phyloP scores from a whole-genome alignment of 768 basidiomycete species.

The Pulveroboletus sp. region DNA sequence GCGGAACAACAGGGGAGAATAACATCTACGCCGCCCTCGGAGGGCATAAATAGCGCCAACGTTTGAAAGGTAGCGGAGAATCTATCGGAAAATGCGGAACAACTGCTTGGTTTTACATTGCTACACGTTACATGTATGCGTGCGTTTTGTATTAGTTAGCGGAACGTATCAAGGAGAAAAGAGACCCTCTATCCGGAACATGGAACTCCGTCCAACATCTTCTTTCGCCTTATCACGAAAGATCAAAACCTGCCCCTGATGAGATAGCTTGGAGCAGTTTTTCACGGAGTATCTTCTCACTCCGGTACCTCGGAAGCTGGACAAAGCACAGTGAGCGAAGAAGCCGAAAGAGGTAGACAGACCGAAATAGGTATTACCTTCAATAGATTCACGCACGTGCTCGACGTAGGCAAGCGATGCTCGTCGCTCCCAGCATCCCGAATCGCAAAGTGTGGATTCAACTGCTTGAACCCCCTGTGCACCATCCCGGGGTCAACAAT shows the following conservation, averaged over 20 bases:
- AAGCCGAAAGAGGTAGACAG: too few relatives aligned
- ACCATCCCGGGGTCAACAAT: neutral
- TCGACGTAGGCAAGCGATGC: constrained; percentile 66
- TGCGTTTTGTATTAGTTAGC: neutral
- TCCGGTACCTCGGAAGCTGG: constrained; percentile 70
- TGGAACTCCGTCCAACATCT: neutral
- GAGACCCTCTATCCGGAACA: neutral
- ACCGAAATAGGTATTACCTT: constrained; percentile 50
- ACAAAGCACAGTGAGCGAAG: neutral
- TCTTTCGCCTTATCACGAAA: constrained; percentile 53
- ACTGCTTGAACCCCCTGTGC: constrained; percentile 76
- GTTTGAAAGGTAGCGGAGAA: neutral
- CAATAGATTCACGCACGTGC: constrained; percentile 90
- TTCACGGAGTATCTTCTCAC: constrained; percentile 57
- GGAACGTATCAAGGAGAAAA: neutral
- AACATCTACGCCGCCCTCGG: constrained; percentile 31
- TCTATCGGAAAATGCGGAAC: constrained; percentile 15
- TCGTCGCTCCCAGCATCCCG: constrained; percentile 77
- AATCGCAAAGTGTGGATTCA: constrained; percentile 87
- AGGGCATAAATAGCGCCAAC: constrained; percentile 14
- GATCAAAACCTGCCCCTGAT: constrained; percentile 88
- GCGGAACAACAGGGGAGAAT: constrained; percentile 29
- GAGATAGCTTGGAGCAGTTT: constrained; percentile 88
- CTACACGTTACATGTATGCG: constrained; percentile 6
- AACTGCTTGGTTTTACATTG: neutral